These are phyloP conservation scores for Rhodotorula sp. DNA, from an alignment of 1,284 basidiomycete genomes.

Conservation along the genomic window DNA sequence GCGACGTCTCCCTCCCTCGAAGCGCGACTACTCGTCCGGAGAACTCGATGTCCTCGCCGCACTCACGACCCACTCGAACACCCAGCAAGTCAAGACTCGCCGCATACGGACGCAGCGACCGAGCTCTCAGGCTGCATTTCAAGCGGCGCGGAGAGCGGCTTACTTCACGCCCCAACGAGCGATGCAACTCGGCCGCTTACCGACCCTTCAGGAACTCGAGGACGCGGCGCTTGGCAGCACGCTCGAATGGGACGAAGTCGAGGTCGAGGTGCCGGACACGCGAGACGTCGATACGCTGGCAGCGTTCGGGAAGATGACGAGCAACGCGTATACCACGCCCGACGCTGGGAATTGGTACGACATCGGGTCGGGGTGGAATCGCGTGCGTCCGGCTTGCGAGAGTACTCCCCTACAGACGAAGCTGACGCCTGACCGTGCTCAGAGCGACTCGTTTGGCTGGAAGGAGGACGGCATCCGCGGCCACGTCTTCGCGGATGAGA, in stretches of 20 bases:
- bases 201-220: slow-evolving; percentile 2
- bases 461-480: slow-evolving; percentile 86
- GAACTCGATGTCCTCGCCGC: slow-evolving; percentile 23
- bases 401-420: slow-evolving; percentile 15
- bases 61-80: slow-evolving; percentile 1
- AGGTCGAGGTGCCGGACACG: slow-evolving; percentile 58
- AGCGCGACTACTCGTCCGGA: slow-evolving; percentile 25
- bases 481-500: slow-evolving; percentile 67
- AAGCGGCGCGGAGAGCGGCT: slow-evolving; percentile 19
- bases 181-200: slow-evolving; percentile 3
- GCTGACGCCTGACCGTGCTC: neutral
- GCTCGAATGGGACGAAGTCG: slow-evolving; percentile 37
- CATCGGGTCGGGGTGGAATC: slow-evolving; percentile 62
- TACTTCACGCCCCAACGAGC: slow-evolving; percentile 16
- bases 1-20: slow-evolving; percentile 19
- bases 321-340: slow-evolving; percentile 69
- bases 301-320: slow-evolving; percentile 88
- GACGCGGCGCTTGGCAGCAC: slow-evolving; percentile 13
- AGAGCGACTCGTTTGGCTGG: slow-evolving; percentile 91
- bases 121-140: slow-evolving; percentile 31
- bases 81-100: slow-evolving; percentile 12
- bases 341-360: slow-evolving; percentile 71
- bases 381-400: slow-evolving; percentile 55
- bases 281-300: slow-evolving; percentile 73
- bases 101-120: slow-evolving; percentile 14